A percentile compares a stretch with the other conserved stretches of the same genome.
These are phyloP conservation scores for Didymella arachidicola DNA, from an alignment of 2,329 filamentous ascomycete genomes.

Conservation along the genomic window DNA sequence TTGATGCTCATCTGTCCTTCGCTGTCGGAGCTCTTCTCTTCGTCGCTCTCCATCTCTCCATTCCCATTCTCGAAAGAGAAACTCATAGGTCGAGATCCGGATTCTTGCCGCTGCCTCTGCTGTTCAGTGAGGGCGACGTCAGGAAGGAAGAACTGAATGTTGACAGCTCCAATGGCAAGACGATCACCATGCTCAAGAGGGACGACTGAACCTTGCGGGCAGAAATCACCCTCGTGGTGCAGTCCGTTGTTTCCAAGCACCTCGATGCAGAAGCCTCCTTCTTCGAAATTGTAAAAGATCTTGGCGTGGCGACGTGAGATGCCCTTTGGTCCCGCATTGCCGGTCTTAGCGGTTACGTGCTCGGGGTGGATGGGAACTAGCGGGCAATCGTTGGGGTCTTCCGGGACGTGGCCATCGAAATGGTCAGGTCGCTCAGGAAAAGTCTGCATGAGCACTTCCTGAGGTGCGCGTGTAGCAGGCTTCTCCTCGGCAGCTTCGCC, in stretches of 20 bases:
- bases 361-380: conserved; percentile 76
- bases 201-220: conserved; percentile 27
- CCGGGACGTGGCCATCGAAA: conserved; percentile 66
- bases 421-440: conserved; percentile 55
- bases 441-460: conserved; percentile 47
- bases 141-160: conserved; percentile 73
- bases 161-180: conserved; percentile 76
- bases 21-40: conserved; percentile 46
- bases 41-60: conserved; percentile 62
- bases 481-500: conserved; percentile 43
- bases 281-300: conserved; percentile 72
- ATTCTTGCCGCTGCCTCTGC: conserved; percentile 59
- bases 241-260: conserved; percentile 72
- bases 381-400: conserved; percentile 66
- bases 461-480: conserved; percentile 42
- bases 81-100: conserved; percentile 68
- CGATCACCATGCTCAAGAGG: conserved; percentile 69
- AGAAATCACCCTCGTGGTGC: conserved; percentile 51
- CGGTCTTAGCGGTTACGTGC: conserved; percentile 45
- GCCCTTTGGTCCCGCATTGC: conserved; percentile 70
- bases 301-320: conserved; percentile 78
- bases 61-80: conserved; percentile 73
- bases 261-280: conserved; percentile 70
- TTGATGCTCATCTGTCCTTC: conserved; percentile 45
- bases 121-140: conserved; percentile 58